Evolutionary conservation across 2,329 filamentous ascomycete genomes (phyloP).

Genomic region (Clathrospora elynae): DNA sequence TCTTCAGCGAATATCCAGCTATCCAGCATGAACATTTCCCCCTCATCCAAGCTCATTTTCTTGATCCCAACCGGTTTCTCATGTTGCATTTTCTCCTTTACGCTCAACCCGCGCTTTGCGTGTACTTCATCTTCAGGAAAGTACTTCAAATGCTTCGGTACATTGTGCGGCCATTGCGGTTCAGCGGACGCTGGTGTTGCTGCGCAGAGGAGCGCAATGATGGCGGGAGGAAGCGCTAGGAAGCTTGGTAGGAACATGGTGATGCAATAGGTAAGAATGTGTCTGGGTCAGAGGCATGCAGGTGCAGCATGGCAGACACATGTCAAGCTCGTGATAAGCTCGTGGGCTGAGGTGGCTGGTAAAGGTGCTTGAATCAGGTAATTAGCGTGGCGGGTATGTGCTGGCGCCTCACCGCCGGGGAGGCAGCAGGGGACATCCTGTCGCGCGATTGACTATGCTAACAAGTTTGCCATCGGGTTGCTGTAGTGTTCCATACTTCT

Average conservation of each 20-base stretch:
- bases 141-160: constrained; percentile 54
- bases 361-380: constrained; percentile 30
- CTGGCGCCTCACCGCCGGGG: constrained; percentile 32
- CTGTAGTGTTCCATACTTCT: neutral
- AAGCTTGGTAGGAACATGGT: constrained; percentile 36
- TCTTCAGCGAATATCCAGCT: constrained; percentile 60
- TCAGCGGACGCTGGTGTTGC: constrained; percentile 25
- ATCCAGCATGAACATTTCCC: constrained; percentile 74
- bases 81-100: constrained; percentile 47
- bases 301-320: constrained; percentile 9
- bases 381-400: constrained; percentile 46
- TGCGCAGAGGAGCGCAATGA: constrained; percentile 38
- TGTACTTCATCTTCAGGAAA: constrained; percentile 55
- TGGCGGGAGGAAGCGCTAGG: constrained; percentile 38
- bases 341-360: constrained; percentile 39
- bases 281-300: constrained; percentile 17
- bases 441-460: constrained; percentile 1
- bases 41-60: constrained; percentile 73
- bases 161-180: constrained; percentile 54
- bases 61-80: constrained; percentile 65
- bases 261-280: neutral
- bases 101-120: constrained; percentile 50
- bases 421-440: constrained; percentile 22
- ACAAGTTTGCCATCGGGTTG: constrained; percentile 4
- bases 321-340: constrained; percentile 8